These are phyloP conservation scores for Allomyces arbusculus DNA, from an alignment of 192 early-diverging fungal genomes.

Conservation along the genomic window DNA sequence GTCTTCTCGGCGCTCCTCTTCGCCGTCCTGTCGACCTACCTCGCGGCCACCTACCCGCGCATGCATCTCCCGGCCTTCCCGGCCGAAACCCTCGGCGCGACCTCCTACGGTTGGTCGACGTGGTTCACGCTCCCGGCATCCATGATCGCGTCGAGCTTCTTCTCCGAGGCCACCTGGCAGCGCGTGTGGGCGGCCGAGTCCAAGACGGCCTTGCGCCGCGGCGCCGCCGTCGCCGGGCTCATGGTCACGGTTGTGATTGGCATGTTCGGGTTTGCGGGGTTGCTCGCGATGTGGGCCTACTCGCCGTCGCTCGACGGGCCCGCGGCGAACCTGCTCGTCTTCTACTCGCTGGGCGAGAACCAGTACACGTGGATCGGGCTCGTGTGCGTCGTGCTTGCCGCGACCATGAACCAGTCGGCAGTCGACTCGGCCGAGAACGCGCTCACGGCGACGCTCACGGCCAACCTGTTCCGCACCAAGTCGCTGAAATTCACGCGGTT, in stretches of 20 bases:
- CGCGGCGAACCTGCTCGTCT: constrained; percentile 1
- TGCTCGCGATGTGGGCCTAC: background rate
- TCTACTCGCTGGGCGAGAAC: constrained; percentile 16
- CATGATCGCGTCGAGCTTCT: constrained; percentile 18
- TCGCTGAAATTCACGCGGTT: background rate
- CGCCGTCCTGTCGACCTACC: constrained; percentile 12
- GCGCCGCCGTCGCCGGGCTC: constrained; percentile 13
- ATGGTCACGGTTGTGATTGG: constrained; percentile 14
- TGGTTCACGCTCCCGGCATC: constrained; percentile 16
- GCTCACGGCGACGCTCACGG: constrained; percentile 11
- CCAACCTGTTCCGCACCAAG: background rate
- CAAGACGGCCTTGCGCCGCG: constrained; percentile 9
- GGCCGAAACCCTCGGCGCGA: constrained; percentile 10
- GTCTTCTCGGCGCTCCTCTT: constrained; percentile 11
- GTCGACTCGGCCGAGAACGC: constrained; percentile 27
- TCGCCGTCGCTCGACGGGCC: background rate
- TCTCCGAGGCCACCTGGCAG: constrained; percentile 28
- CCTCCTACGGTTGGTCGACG: constrained; percentile 12
- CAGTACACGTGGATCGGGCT: constrained; percentile 11
- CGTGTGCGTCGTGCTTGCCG: constrained; percentile 14
- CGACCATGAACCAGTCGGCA: constrained; percentile 23
- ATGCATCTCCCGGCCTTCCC: constrained; percentile 9
- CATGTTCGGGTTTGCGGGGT: constrained; percentile 24
- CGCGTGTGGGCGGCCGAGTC: constrained; percentile 24
- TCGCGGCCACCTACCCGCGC: constrained; percentile 15